These are phyloP conservation scores for Kwoniella shandongensis DNA, from an alignment of 768 basidiomycete genomes.

Conservation along the genomic window DNA sequence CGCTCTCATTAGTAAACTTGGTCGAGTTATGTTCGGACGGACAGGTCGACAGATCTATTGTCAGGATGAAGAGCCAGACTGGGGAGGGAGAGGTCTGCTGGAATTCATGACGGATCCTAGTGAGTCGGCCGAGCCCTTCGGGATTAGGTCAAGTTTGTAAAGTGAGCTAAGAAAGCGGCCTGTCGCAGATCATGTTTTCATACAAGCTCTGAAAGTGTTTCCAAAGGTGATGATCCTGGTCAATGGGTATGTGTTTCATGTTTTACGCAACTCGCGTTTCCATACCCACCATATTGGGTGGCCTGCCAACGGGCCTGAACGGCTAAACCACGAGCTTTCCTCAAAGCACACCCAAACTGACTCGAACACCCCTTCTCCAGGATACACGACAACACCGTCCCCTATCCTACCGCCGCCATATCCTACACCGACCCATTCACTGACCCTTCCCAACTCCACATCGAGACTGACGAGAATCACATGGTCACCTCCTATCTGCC, in stretches of 20 bases:
- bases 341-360: too few species aligned
- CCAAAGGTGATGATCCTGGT: constrained; percentile 44
- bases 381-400: constrained; percentile 43
- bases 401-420: constrained; percentile 44
- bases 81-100: constrained; percentile 39
- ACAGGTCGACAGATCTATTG: constrained; percentile 47
- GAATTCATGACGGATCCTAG: constrained; percentile 49
- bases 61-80: constrained; percentile 37
- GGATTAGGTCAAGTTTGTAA: background rate
- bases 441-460: constrained; percentile 9
- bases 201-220: constrained; percentile 45
- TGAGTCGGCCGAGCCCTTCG: constrained; percentile 15
- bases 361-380: too few species aligned
- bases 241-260: constrained; percentile 41
- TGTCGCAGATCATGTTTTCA: constrained; percentile 36
- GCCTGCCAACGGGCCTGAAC: too few species aligned
- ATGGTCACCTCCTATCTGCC: constrained; percentile 26
- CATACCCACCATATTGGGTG: too few species aligned
- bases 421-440: constrained; percentile 37
- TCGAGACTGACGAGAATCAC: constrained; percentile 32
- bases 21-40: constrained; percentile 36
- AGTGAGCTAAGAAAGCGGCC: background rate
- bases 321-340: too few species aligned
- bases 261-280: too few species aligned
- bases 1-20: constrained; percentile 11